Base-by-base conservation (phyloP, 495 filamentous ascomycete species). In the Aspergillus baeticus region DNA sequence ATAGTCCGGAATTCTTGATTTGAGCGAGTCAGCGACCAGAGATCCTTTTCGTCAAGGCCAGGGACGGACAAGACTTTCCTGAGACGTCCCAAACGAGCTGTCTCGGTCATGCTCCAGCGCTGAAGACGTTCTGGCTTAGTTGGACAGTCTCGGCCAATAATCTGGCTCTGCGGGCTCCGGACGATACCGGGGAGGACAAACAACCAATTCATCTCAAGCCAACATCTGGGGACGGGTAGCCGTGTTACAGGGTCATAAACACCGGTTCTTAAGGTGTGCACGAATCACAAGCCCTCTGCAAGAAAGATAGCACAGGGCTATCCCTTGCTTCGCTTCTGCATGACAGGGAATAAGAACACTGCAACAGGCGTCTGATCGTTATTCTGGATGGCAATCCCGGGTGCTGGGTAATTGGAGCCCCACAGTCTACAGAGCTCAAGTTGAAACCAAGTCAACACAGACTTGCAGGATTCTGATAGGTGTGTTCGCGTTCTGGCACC, bases 311-410 rank as follows among this genome's bases (percentile, higher is more conserved):
- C 15, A 54, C 61, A 59, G 45, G 61, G 54, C 56, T 51, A 57
- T 57, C 61, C 61, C 61, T 63, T 63, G 54, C 61, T 51, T 63
- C 23, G 7, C 17, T 36, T 21, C 45, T 49, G 45, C 45, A 49
- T 31, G 10, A 35, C 45, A 45, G 38, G 45, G 38, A 2, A 22
- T 47, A 26, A 34, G 23, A n/a, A 47, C 44, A 26, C 26, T 29
- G 26, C 26, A 8, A 26, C 44, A 33, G 23, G 6, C 15, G 44
- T 47, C 22, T 45, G 42, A 45, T 43, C 41, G 35, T 37, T 11
- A 37, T 37, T 37, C 10, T 3, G 35, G 13, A 37, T 5, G n/a
- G 10, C 35, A 17, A 14, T 29, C 14, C 42, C 22, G 2, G 21
- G 42, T 14, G 22, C 17, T 23, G 22, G 42, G 10, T 45, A 37